phyloP scores from a whole-genome alignment of 176 grass and related monocot genomes.

The Aegilops bicornis region DNA sequence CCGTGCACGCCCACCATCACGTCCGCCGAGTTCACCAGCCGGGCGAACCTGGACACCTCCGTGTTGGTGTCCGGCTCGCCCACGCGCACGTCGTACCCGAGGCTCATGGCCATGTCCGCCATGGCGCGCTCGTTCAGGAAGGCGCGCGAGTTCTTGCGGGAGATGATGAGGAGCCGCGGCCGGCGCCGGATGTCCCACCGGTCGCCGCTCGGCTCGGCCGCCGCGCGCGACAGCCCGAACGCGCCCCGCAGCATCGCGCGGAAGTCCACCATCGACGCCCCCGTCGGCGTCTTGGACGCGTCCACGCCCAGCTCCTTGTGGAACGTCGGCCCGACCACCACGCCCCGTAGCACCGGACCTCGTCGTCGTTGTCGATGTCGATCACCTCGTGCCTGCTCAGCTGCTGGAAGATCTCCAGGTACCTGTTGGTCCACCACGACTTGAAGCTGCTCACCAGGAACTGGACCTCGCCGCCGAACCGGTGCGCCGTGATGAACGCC shows the following conservation, averaged over 20 bases:
- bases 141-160: slow-evolving; percentile 37
- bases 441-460: slow-evolving; percentile 65
- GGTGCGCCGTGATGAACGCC: slow-evolving; percentile 61
- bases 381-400: slow-evolving; percentile 64
- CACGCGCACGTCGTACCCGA: slow-evolving; percentile 69
- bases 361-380: slow-evolving; percentile 49
- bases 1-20: slow-evolving; percentile 98
- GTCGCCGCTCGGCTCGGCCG: slow-evolving; percentile 44
- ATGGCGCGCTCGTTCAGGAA: slow-evolving; percentile 69
- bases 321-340: slow-evolving; percentile 61
- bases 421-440: slow-evolving; percentile 68
- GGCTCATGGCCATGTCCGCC: slow-evolving; percentile 65
- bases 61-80: slow-evolving; percentile 67
- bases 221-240: slow-evolving; percentile 53
- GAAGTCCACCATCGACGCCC: slow-evolving; percentile 57
- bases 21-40: slow-evolving; percentile 93
- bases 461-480: slow-evolving; percentile 69
- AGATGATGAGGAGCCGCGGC: slow-evolving; percentile 60
- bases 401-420: slow-evolving; percentile 56
- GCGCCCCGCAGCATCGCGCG: slow-evolving; percentile 53
- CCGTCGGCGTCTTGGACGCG: slow-evolving; percentile 21
- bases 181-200: slow-evolving; percentile 57
- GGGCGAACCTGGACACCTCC: slow-evolving; percentile 71
- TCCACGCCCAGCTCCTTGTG: slow-evolving; percentile 67
- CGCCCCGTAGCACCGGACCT: slow-evolving; percentile 67